phyloP scores from a whole-genome alignment of 108 stramenopile genomes.

The Cyclotella kingstonii region DNA sequence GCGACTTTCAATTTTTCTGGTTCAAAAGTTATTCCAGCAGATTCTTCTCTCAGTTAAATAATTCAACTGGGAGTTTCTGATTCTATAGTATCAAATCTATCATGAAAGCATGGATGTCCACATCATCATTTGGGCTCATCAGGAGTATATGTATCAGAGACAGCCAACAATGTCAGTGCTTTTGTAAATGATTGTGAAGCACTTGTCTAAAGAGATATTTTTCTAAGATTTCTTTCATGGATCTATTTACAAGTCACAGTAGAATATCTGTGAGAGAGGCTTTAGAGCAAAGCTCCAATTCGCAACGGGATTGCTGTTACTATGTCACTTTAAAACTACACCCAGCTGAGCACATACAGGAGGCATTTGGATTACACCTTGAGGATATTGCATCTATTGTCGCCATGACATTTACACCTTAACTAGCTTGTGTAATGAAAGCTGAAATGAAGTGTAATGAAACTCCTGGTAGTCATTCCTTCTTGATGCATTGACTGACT shows the following conservation, averaged over 20 bases:
- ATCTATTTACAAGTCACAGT: slow-evolving; percentile 76
- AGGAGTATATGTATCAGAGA: slow-evolving; percentile 84
- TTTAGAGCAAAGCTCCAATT: slow-evolving; percentile 57
- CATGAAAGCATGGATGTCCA: slow-evolving; percentile 38
- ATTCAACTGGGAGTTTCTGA: slow-evolving; percentile 69
- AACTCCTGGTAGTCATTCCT: slow-evolving; percentile 45
- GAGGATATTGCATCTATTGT: slow-evolving; percentile 81
- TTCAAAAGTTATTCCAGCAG: slow-evolving; percentile 42
- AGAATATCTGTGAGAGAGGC: slow-evolving; percentile 76
- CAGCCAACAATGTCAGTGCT: slow-evolving; percentile 95
- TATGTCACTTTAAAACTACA: slow-evolving; percentile 81
- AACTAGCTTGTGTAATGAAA: slow-evolving; percentile 79
- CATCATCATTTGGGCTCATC: slow-evolving; percentile 72
- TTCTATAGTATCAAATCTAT: slow-evolving; percentile 61
- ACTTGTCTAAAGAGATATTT: slow-evolving; percentile 71
- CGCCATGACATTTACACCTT: slow-evolving; percentile 66
- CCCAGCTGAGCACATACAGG: slow-evolving; percentile 76
- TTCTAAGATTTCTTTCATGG: slow-evolving; percentile 80
- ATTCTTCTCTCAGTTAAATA: slow-evolving; percentile 56
- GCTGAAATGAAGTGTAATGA: slow-evolving; percentile 71
- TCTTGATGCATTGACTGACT: slow-evolving; percentile 44
- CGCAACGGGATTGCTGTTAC: slow-evolving; percentile 80
- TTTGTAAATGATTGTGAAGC: slow-evolving; percentile 70
- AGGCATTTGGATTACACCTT: slow-evolving; percentile 87
- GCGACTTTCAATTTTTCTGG: slow-evolving; percentile 62